These are phyloP conservation scores for Xylaria sp. DNA, from an alignment of 2,329 filamentous ascomycete genomes.

Conservation along the genomic window DNA sequence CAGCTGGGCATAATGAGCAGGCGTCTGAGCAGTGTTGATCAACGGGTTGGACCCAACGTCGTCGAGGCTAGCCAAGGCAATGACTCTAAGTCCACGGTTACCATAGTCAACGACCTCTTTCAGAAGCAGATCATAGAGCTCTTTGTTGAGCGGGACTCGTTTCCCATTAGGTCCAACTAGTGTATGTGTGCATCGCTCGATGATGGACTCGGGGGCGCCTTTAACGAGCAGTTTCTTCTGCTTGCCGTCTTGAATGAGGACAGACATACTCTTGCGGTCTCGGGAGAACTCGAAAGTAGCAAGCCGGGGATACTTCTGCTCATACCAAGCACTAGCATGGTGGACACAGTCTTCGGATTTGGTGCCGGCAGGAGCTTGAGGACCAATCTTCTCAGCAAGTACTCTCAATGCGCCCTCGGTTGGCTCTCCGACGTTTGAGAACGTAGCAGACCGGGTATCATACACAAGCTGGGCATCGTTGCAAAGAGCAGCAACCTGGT, in stretches of 20 bases:
- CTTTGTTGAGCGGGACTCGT: constrained; percentile 76
- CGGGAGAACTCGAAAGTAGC: constrained; percentile 97
- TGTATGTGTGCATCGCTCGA: constrained; percentile 89
- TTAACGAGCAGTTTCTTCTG: constrained; percentile 90
- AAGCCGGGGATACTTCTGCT: constrained; percentile 77
- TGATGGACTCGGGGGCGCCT: constrained; percentile 92
- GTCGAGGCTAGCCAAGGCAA: constrained; percentile 88
- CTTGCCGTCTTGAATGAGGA: constrained; percentile 78
- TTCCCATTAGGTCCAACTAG: constrained; percentile 83
- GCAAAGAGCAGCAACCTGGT: constrained; percentile 78
- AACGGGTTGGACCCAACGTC: constrained; percentile 77
- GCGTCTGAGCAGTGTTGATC: constrained; percentile 79
- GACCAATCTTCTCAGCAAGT: constrained; percentile 93
- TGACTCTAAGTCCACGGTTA: constrained; percentile 91
- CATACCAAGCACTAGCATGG: constrained; percentile 85
- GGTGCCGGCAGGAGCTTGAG: constrained; percentile 69
- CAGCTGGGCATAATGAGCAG: constrained; percentile 83
- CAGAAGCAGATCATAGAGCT: constrained; percentile 75
- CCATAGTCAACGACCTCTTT: constrained; percentile 90
- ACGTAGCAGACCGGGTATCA: constrained; percentile 78
- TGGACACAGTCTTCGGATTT: constrained; percentile 75
- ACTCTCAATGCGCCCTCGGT: constrained; percentile 94
- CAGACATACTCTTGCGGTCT: constrained; percentile 99
- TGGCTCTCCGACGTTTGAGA: constrained; percentile 88
- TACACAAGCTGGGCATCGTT: constrained; percentile 89